Conservation (phyloP, 371 early-diverging fungal species). For the Globomyces sp. region DNA sequence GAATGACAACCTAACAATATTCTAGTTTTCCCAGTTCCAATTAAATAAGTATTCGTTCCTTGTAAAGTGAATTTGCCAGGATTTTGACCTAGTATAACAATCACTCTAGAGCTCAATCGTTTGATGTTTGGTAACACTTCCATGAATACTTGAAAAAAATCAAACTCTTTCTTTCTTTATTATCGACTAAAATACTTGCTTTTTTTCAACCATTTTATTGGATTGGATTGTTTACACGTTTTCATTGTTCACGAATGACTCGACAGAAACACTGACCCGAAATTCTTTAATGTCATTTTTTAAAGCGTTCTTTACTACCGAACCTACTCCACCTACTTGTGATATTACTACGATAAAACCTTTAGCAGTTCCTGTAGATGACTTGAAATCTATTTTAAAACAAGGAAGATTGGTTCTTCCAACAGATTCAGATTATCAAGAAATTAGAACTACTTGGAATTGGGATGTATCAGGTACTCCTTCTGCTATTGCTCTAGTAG, state of each 20-base stretch:
- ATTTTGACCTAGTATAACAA: slow-evolving; percentile 1
- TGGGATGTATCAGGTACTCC: slow-evolving; percentile 4
- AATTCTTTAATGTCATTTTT: background rate
- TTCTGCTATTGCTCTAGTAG: background rate
- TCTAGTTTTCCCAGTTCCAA: slow-evolving; percentile 70
- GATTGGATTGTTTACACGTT: too few relatives aligned
- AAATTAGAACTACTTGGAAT: background rate
- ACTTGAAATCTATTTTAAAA: background rate
- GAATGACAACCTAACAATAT: slow-evolving; percentile 39
- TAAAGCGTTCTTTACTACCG: too few relatives aligned
- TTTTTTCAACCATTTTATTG: too few relatives aligned
- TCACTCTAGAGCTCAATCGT: background rate
- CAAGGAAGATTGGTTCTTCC: background rate
- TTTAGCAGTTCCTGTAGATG: background rate
- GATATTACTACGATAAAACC: background rate
- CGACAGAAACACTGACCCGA: too few relatives aligned
- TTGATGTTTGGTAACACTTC: too few relatives aligned
- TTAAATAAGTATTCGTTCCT: slow-evolving; percentile 85
- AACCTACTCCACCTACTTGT: background rate
- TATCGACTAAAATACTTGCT: too few relatives aligned
- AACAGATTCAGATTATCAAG: background rate
- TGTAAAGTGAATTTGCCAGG: slow-evolving; percentile 12
- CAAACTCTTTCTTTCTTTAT: too few relatives aligned
- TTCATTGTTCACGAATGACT: too few relatives aligned
- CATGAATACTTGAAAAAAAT: too few relatives aligned